Evolutionary conservation across 306 rosid genomes (phyloP), one percentile per base, ranked within the genome.

Genomic region (Citrullus amarus): DNA sequence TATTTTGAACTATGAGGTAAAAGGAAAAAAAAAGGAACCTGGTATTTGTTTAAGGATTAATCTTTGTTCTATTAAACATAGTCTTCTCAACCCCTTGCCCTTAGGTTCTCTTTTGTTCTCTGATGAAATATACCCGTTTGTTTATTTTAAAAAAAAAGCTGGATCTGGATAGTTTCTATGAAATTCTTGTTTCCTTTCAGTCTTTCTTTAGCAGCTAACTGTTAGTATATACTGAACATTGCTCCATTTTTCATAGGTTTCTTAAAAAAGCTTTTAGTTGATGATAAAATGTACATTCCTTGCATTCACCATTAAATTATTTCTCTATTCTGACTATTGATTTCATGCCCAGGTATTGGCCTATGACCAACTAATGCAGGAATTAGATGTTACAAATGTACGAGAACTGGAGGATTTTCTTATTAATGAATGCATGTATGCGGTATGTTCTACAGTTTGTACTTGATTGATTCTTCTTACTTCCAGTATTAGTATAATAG

Each of bases 351-450:
- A 95, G 98, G 92, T 95, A 39, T 89, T 95, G 30, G 91, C 93
- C 54, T 95, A 95, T 85, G 93, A 89, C 79, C 90, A 89, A 81
- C 88, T 95, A 70, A 92, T 95, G 97, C 97, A 88, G 85, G 96
- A 92, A 85, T 81, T 95, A 77, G 98, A 95, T 79, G 89, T 95
- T 79, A 86, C 86, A 63, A 92, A 92, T 88, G 96, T 91, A 34
- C 89, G 99, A 20, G 92, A 83, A 81, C 97, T 93, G 44, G 97
- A 95, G 89, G 97, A 95, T 85, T 95, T 95, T 87, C 91, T 95
- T 74, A 95, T 95, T 82, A 92, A 95, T 69, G 97, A 89, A 85
- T 95, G 99, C 96, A 95, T 95, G 97, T 89, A 95, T 83, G 93
- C 89, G 97, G 99, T 95, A 92, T 69, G 76, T 79, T 80, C 70